A percentile compares a stretch with the other conserved stretches of the same genome.
These are phyloP conservation scores for Gossypium stocksii DNA, from an alignment of 345 rosid species.

Conservation along the genomic window DNA sequence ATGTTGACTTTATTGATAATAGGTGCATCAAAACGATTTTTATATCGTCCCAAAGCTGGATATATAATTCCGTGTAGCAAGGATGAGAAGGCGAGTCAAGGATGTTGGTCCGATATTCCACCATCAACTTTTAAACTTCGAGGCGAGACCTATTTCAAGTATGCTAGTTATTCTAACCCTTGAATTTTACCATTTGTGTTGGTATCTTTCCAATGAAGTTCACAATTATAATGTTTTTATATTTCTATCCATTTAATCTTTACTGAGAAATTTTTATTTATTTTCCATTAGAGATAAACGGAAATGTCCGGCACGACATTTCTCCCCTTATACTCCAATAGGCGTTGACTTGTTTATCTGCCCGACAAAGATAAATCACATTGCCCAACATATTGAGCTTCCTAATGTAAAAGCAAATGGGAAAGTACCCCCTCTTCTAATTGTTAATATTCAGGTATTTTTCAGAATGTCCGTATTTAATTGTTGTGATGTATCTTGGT, in stretches of 20 bases:
- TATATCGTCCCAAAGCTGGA: constrained; percentile 66
- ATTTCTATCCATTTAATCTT: background rate
- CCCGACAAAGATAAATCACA: constrained; percentile 80
- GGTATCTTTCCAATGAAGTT: constrained; percentile 3
- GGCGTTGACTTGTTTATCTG: constrained; percentile 79
- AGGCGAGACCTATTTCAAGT: constrained; percentile 64
- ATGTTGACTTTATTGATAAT: constrained; percentile 13
- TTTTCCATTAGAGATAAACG: constrained; percentile 61
- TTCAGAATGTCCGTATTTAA: background rate
- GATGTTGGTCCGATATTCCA: constrained; percentile 65
- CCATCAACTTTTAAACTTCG: constrained; percentile 72
- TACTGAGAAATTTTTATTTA: background rate
- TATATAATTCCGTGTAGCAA: constrained; percentile 38
- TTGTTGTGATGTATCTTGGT: background rate
- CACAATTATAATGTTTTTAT: background rate
- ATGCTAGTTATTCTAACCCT: constrained; percentile 17
- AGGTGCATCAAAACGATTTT: constrained; percentile 57
- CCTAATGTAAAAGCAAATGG: constrained; percentile 60
- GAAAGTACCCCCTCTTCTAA: constrained; percentile 65
- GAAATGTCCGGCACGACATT: constrained; percentile 64
- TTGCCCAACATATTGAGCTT: constrained; percentile 85
- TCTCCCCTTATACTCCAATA: constrained; percentile 58
- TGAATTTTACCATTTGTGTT: background rate
- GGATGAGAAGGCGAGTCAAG: constrained; percentile 45
- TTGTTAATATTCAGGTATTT: constrained; percentile 89